Evolutionary conservation across 1,139 yeast species (phyloP), one percentile per base, ranked within the genome.

Genomic region (Diutina siamensis): DNA sequence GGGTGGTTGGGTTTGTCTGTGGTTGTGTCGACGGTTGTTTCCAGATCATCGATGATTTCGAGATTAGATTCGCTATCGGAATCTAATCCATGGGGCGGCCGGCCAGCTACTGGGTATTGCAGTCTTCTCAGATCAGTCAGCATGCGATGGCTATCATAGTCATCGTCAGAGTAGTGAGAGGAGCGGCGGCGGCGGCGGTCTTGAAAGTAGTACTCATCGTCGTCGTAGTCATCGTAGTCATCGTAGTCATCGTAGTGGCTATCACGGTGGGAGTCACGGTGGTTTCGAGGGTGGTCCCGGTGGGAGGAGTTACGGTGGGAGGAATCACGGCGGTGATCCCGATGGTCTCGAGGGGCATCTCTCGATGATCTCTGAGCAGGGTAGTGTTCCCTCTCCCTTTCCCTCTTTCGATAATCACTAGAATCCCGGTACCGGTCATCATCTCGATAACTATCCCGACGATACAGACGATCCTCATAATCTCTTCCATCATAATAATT

Each of bases 21-120:
- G 31, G 10, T 7, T 12, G 31, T 7, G 31, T 8, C 12, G 31
- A n/a, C 19, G 15, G 4, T 35, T 22, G 13, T 21, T 18, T 35
- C 40, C 40, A 35, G 40, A 13, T 35, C 40, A 21, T 35, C 40
- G 20, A 35, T 35, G 28, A 35, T 35, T 21, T 35, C 40, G 13
- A 35, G 40, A 10, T 35, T 35, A 15, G 17, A 13, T 9, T n/a
- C n/a, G n/a, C 20, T 20, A 35, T 35, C 38, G 9, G 21, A 19
- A 17, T 18, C 25, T 13, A 31, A 13, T 8, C 25, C 28, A 21
- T 19, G 28, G 3, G 40, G 40, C 3, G 40, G 40, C 2, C 27
- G 40, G 8, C 28, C 40, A 7, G 40, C 19, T n/a, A 35, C 40
- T 3, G 40, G 40, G 28, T 35, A 35, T 21, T 20, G 40, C 3